Evolutionary conservation across 148 eudicot genomes (phyloP), one percentile per base, ranked within the genome.

Genomic region (Simmondsia chinensis): DNA sequence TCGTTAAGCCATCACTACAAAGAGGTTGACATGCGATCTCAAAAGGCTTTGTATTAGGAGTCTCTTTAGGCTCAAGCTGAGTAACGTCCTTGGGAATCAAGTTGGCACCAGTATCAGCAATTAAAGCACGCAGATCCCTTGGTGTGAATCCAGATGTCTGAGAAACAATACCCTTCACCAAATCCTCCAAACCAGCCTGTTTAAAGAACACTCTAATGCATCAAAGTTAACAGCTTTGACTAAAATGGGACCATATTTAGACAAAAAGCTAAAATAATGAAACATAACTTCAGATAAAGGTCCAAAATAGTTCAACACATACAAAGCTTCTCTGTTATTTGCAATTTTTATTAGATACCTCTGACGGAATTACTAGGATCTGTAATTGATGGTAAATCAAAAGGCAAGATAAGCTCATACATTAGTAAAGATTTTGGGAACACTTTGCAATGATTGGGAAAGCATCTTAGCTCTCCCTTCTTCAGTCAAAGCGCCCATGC

Each of bases 61-160:
- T 58, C 43, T 52, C 73, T 42, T 14, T 50, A 20, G 63, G 60
- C 28, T 54, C 76, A 54, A 26, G 55, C 36, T 61, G 57, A 60
- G 52, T 37, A 37, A 47, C 50, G 43, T 56, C 46, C 42, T 45
- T 64, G 18, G 76, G 73, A 46, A 70, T 52, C 52, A 80, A 50
- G 57, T 60, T 78, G 14, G 78, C 74, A 44, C 78, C 83, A 62
- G 82, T 86, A 78, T 91, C 97, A 46, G 97, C 97, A 59, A 85
- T 64, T 59, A 91, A 47, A 42, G 97, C 75, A 41, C 57, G 55
- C 51, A 91, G 56, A 64, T 91, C 97, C 71, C 88, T 76, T 17
- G 94, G 86, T 72, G 75, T 74, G 57, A 69, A 91, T 43, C 95
- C 97, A 53, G 95, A 85, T 67, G 97, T 85, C 58, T 81, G 95